Evolutionary conservation across 2,329 filamentous ascomycete species (phyloP), one percentile per base, ranked within the genome.

Genomic region (Fusarium kyushuense): DNA sequence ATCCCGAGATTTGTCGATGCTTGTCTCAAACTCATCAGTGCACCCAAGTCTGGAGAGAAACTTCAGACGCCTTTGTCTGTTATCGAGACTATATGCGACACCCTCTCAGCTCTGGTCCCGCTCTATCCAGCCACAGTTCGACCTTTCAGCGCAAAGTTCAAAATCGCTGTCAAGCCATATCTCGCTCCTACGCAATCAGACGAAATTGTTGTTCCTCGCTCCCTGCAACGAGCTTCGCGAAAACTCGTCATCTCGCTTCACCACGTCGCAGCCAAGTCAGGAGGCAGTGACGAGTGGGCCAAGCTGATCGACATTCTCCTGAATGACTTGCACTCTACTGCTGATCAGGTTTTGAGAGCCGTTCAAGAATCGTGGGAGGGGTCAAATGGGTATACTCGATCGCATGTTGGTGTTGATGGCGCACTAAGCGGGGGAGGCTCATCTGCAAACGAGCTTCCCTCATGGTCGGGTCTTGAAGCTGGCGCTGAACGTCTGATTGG

Each of bases 321-420:
- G 25, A 83, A 84, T 36, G 85, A 87, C 36, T 84, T 89, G 17
- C 94, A 97, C 73, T 79, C 81, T 25, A 91, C 92, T 2, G 88
- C 91, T 41, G 91, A 97, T 73, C 87, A 90, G 67, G 84, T 96
- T 1, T 92, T 97, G 74, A 89, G 94, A 48, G 89, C 90, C 12
- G 86, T 97, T 1, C 80, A 91, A 13, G 94, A 97, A 76, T 90
- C 92, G 40, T 96, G 93, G 91, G 89, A 94, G 71, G 88, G 93
- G 1, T 84, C 84, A 4, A 82, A 86, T 32, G 86, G 83, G 6
- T 85, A 86, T 65, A 75, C 75, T 12, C 76, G 78, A 42, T 77
- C 83, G 51, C 71, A 72, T 5, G 78, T 85, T 33, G 79, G 83
- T 54, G 76, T 82, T 14, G 83, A 85, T 19, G 76, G 77, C 8